phyloP scores from a whole-genome alignment of 2,329 filamentous ascomycete species.

The Aspergillus neotritici region DNA sequence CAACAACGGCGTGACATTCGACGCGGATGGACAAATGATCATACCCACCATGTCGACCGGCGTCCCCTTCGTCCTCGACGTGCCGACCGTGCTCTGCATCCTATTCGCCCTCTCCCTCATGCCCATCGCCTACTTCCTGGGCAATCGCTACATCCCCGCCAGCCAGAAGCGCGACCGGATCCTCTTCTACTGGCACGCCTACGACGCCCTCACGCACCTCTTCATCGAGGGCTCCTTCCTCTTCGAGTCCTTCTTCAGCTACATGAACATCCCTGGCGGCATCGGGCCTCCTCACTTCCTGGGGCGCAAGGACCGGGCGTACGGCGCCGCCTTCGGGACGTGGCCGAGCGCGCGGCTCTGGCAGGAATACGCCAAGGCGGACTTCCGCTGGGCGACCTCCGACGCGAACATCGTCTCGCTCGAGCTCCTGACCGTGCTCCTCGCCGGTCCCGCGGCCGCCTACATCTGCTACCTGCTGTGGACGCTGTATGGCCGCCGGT shows the following conservation, averaged over 20 bases:
- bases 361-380: constrained; percentile 63
- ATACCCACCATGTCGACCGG: constrained; percentile 15
- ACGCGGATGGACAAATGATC: neutral
- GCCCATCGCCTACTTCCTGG: constrained; percentile 47
- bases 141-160: constrained; percentile 48
- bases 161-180: constrained; percentile 57
- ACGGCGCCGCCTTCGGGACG: constrained; percentile 54
- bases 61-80: constrained; percentile 34
- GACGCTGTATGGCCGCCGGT: constrained; percentile 21
- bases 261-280: constrained; percentile 41
- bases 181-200: constrained; percentile 91
- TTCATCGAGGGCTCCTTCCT: constrained; percentile 86
- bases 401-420: constrained; percentile 56
- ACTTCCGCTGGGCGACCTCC: constrained; percentile 54
- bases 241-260: constrained; percentile 86
- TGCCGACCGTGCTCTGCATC: constrained; percentile 50
- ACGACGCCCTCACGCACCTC: constrained; percentile 87
- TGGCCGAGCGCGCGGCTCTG: constrained; percentile 52
- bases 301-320: constrained; percentile 49
- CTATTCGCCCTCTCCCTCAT: constrained; percentile 51
- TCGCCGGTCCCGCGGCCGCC: constrained; percentile 53
- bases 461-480: constrained; percentile 52
- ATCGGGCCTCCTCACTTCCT: constrained; percentile 45
- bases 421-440: constrained; percentile 56
- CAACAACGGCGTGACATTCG: too few species aligned